Base-by-base conservation (phyloP, 1,139 yeast species). In the Meyerozyma athensensis region DNA sequence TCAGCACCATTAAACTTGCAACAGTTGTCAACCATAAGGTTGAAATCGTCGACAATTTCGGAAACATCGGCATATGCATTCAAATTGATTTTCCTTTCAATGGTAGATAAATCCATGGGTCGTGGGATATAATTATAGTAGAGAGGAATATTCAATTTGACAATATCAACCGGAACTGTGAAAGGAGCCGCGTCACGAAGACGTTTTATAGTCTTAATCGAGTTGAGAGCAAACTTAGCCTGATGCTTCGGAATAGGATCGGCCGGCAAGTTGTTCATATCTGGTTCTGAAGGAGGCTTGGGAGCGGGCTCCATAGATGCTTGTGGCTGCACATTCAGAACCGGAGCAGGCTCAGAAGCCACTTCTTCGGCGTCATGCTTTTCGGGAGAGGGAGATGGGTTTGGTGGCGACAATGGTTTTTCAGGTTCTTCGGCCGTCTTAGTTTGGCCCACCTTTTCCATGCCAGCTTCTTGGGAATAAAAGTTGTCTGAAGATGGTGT, bases 81-180 rank as follows among this genome's bases (percentile, higher is more conserved):
- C 9, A 62, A 77, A 36, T 58, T 69, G 35, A 90, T 63, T 59
- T 90, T 92, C 49, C 76, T 77, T 59, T 94, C 98, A 49, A 92
- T 86, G 3, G 97, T 89, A 5, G 90, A 76, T 36, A 92, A 68
- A 59, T 90, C 97, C 97, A 94, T 92, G 30, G 99, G 99, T 48
- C 85, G 71, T 44, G 77, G 74, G 50, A 94, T 80, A 52, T 79
- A 80, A 53, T 87, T 87, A 58, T 82, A 86, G 59, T 92, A 92
- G 42, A 86, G 79, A 3, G 98, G 99, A 42, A 94, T 85, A 53
- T 90, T 89, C 46, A 89, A 74, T 56, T 86, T 87, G 39, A 86
- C 81, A 4, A 77, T 84, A 56, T 92, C 97, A 30, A 92, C 99
- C 0, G 98, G 98, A 39, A 71, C 79, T 36, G 86, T 54, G 57